Evolutionary conservation across 2,329 filamentous ascomycete species (phyloP).

Genomic region (Trichoderma pleuroti): DNA sequence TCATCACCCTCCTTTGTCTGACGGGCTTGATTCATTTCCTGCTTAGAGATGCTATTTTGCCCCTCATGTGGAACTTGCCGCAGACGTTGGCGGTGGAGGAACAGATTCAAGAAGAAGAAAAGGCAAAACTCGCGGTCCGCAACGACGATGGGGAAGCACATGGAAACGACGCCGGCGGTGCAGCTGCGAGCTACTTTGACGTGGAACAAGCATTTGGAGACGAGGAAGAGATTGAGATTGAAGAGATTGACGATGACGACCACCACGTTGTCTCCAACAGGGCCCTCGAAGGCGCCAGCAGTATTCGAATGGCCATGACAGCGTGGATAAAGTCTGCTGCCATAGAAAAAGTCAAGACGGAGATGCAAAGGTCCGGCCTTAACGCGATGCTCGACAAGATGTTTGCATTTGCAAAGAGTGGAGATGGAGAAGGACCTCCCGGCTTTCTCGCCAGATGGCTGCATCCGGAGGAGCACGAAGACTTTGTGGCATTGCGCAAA

Average conservation of each 20-base stretch:
- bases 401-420: constrained; percentile 28
- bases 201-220: constrained; percentile 33
- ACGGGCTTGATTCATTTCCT: constrained; percentile 72
- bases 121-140: constrained; percentile 44
- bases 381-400: constrained; percentile 28
- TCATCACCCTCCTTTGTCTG: constrained; percentile 73
- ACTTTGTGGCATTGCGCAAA: constrained; percentile 67
- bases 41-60: constrained; percentile 68
- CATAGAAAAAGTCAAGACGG: constrained; percentile 32
- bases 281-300: constrained; percentile 38
- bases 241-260: constrained; percentile 28
- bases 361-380: constrained; percentile 29
- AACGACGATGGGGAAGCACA: constrained; percentile 22
- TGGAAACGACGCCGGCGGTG: constrained; percentile 26
- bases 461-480: constrained; percentile 71
- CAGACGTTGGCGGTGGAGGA: constrained; percentile 62
- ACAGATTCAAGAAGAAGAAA: constrained; percentile 42
- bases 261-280: constrained; percentile 29
- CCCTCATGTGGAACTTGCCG: constrained; percentile 75
- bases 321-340: constrained; percentile 38
- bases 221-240: constrained; percentile 31
- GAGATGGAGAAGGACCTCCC: constrained; percentile 31
- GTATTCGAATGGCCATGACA: constrained; percentile 31
- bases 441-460: constrained; percentile 65
- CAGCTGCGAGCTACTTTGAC: constrained; percentile 37